Evolutionary conservation across 495 filamentous ascomycete genomes (phyloP).

Genomic region (Daldinia grandis): DNA sequence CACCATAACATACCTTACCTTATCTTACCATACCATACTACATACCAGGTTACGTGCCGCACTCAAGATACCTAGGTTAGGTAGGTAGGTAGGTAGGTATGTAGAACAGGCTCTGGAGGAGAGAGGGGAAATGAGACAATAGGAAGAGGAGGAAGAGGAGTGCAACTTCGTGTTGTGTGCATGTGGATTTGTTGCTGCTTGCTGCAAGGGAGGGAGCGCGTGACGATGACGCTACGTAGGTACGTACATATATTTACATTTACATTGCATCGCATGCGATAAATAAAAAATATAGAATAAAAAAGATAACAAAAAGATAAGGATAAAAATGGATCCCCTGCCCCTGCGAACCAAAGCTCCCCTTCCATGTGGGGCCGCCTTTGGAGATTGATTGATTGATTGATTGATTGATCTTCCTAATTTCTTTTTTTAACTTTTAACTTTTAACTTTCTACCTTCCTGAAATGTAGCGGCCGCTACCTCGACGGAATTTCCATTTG

Average conservation of each 20-base stretch:
- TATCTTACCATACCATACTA: background rate
- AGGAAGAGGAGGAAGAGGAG: background rate
- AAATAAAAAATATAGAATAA: background rate
- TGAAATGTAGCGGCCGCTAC: background rate
- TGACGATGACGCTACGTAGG: conserved; percentile 36
- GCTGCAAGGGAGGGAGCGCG: conserved; percentile 31
- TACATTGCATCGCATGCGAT: background rate
- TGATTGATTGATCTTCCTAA: background rate
- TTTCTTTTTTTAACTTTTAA: background rate
- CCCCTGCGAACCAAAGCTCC: background rate
- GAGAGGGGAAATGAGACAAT: background rate
- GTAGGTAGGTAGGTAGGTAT: no score
- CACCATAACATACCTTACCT: background rate
- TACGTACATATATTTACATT: conserved; percentile 2
- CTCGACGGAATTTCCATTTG: no score
- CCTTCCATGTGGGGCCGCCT: background rate
- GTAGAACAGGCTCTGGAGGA: background rate
- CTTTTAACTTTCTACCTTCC: background rate
- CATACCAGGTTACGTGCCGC: background rate
- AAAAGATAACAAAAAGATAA: background rate
- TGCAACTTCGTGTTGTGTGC: conserved; percentile 12
- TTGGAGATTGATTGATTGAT: background rate
- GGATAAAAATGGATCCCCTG: background rate
- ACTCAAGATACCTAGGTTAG: no score
- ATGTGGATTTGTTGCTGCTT: conserved; percentile 18